Evolutionary conservation across 208 protist genomes (phyloP).

Genomic region (Wallacemonas sp.): DNA sequence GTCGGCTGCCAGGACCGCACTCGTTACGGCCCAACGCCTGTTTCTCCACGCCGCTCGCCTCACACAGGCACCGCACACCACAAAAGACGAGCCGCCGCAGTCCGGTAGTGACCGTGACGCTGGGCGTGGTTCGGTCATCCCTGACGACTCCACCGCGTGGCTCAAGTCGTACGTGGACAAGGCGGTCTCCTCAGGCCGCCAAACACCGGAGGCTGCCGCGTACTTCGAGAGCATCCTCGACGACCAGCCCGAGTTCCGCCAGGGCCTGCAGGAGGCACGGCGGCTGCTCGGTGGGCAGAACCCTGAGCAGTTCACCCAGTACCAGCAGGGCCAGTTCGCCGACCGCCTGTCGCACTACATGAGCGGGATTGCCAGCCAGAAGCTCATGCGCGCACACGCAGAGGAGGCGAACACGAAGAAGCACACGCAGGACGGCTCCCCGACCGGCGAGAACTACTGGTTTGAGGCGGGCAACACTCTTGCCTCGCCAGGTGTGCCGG

Average conservation of each 20-base stretch:
- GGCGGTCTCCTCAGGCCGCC: conserved; percentile 46
- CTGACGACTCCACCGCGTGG: conserved; percentile 45
- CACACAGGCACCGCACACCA: not conserved
- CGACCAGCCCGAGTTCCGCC: conserved; percentile 56
- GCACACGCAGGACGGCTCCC: conserved; percentile 73
- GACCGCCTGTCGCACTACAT: conserved; percentile 59
- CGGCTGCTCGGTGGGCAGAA: conserved; percentile 61
- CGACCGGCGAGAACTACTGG: conserved; percentile 88
- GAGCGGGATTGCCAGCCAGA: conserved; percentile 50
- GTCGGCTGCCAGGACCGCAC: not conserved
- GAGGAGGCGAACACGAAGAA: conserved; percentile 59
- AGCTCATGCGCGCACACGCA: conserved; percentile 46
- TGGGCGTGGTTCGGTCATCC: conserved; percentile 3
- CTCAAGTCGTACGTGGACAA: conserved; percentile 31
- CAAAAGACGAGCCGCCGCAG: not conserved
- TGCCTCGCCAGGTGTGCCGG: conserved; percentile 54
- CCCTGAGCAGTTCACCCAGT: conserved; percentile 57
- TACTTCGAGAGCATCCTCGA: conserved; percentile 75
- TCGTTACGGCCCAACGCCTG: not conserved
- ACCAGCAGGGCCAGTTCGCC: conserved; percentile 68
- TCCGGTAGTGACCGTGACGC: not conserved
- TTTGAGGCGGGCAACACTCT: conserved; percentile 78
- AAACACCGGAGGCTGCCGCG: conserved; percentile 41
- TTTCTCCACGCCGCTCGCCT: not conserved
- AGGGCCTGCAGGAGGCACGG: conserved; percentile 57